Percentiles rank a stretch among this genome's conserved stretches.
Evolutionary conservation across 495 filamentous ascomycete species (phyloP).

Genomic region (Cercophora sp.): DNA sequence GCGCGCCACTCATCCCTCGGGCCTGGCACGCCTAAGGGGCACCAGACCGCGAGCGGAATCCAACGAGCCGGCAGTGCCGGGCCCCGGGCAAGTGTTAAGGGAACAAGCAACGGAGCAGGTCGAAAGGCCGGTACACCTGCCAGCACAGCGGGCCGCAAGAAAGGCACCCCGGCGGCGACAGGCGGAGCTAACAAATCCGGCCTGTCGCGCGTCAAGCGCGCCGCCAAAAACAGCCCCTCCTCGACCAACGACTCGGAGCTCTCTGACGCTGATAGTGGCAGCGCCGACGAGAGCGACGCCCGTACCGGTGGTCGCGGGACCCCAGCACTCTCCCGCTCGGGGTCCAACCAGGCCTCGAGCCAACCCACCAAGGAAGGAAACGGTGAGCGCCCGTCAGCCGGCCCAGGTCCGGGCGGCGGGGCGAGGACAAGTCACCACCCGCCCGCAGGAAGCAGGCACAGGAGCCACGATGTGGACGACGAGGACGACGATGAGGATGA

Average conservation of each 20-base stretch:
- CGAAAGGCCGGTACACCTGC: conserved; percentile 64
- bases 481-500: conserved; percentile 59
- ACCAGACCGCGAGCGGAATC: conserved; percentile 49
- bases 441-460: conserved; percentile 4
- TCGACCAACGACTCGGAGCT: conserved; percentile 59
- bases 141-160: conserved; percentile 49
- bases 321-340: conserved; percentile 17
- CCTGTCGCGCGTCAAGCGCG: conserved; percentile 49
- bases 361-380: conserved; percentile 13
- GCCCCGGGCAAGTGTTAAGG: conserved; percentile 56
- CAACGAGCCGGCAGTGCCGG: conserved; percentile 70
- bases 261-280: conserved; percentile 60
- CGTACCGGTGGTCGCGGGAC: conserved; percentile 40
- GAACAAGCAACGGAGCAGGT: conserved; percentile 23
- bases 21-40: conserved; percentile 78
- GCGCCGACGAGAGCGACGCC: conserved; percentile 46
- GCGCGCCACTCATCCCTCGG: conserved; percentile 76
- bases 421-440: conserved; percentile 7
- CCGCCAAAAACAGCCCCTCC: conserved; percentile 57
- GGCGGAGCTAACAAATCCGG: conserved; percentile 38
- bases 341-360: conserved; percentile 17
- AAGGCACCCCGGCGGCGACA: conserved; percentile 49
- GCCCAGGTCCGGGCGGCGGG: not conserved
- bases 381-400: conserved; percentile 2
- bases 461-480: conserved; percentile 11